These are phyloP conservation scores for Apostasia ramifera DNA, from an alignment of 106 monocot species.

Conservation along the genomic window DNA sequence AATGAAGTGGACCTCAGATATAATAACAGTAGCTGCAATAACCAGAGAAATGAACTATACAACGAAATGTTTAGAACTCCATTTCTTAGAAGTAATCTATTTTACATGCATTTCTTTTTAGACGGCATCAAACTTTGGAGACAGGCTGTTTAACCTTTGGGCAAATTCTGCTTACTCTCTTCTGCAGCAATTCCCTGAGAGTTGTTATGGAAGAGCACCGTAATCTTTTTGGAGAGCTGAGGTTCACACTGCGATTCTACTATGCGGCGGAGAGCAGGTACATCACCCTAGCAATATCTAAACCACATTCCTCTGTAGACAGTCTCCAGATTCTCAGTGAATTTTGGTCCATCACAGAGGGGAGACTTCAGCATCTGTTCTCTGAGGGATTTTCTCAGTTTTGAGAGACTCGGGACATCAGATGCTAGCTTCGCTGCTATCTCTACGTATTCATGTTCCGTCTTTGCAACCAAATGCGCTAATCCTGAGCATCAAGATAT, in stretches of 20 bases:
- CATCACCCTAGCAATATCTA: conserved; percentile 70
- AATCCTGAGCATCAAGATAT: no score
- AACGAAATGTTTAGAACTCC: no score
- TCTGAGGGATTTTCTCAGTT: conserved; percentile 70
- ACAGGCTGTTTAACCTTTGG: no score
- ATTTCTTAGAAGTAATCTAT: no score
- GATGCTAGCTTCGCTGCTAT: conserved; percentile 64
- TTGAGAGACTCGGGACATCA: conserved; percentile 52
- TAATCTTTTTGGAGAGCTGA: conserved; percentile 21
- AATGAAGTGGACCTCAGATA: no score
- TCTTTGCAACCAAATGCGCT: conserved; percentile 52
- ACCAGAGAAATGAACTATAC: no score
- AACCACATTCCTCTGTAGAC: conserved; percentile 76
- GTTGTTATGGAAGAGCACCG: no score
- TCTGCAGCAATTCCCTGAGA: no score
- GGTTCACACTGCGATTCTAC: conserved; percentile 36
- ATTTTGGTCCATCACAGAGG: conserved; percentile 79
- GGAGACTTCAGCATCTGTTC: conserved; percentile 80
- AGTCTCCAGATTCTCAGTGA: conserved; percentile 55
- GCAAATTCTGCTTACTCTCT: no score
- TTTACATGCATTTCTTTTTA: no score
- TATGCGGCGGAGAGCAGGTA: conserved; percentile 41
- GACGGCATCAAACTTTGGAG: no score
- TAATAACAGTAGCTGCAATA: no score
- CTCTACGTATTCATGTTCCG: conserved; percentile 81